These are phyloP conservation scores for Sindora glabra DNA, from an alignment of 306 rosid genomes.

Conservation along the genomic window DNA sequence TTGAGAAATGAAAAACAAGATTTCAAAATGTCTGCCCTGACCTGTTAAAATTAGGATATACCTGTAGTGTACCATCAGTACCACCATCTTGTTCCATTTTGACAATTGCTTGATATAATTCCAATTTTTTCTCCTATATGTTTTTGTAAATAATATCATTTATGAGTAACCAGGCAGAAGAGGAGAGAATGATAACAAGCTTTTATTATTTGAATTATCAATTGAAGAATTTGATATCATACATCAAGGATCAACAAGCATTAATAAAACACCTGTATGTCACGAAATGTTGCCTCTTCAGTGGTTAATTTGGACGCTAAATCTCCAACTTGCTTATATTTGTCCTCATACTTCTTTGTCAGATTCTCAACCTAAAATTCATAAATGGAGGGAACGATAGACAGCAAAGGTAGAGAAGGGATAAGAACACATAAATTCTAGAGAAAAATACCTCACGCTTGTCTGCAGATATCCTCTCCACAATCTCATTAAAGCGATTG, in stretches of 20 bases:
- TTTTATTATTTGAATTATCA: conserved; percentile 3
- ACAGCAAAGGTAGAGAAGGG: neutral
- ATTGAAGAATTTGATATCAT: conserved; percentile 11
- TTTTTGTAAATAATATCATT: conserved; percentile 7
- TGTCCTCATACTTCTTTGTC: conserved; percentile 86
- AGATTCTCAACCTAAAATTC: conserved; percentile 64
- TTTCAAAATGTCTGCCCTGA: conserved; percentile 5
- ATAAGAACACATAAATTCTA: conserved; percentile 19
- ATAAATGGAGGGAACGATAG: conserved; percentile 12
- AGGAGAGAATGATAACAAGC: neutral
- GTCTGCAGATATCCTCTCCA: conserved; percentile 72
- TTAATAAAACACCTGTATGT: conserved; percentile 59
- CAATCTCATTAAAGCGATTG: conserved; percentile 81
- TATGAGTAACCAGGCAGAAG: conserved; percentile 1
- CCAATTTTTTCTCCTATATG: conserved; percentile 85
- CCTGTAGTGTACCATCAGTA: conserved; percentile 62
- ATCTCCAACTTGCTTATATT: conserved; percentile 82
- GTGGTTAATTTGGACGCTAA: conserved; percentile 84
- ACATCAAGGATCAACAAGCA: neutral
- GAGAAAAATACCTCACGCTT: conserved; percentile 68
- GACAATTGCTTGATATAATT: conserved; percentile 73
- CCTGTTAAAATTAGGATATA: conserved; percentile 23
- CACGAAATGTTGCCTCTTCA: conserved; percentile 93
- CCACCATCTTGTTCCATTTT: conserved; percentile 74
- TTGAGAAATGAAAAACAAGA: conserved; percentile 14